These are phyloP conservation scores for Alternaria postmessia DNA, from an alignment of 2,329 filamentous ascomycete genomes.

Conservation along the genomic window DNA sequence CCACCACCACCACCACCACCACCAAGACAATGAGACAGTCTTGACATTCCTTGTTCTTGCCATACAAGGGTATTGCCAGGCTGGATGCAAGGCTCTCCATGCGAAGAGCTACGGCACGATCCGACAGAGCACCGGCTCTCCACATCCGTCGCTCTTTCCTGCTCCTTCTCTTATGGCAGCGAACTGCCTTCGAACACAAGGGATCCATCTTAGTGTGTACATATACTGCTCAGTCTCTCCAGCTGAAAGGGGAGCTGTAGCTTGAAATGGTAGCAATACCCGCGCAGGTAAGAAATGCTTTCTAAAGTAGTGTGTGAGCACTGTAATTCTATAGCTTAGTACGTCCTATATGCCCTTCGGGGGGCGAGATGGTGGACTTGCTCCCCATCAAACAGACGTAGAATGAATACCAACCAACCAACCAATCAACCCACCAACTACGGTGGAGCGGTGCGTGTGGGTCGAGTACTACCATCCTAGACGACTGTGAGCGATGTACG, in stretches of 20 bases:
- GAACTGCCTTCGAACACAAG: slow-evolving; percentile 4
- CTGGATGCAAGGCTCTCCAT: too few species aligned
- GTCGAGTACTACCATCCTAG: too few species aligned
- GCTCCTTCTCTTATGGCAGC: too few species aligned
- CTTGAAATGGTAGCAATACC: slow-evolving; percentile 10
- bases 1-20: neutral
- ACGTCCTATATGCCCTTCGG: slow-evolving; percentile 10
- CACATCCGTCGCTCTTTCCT: too few species aligned
- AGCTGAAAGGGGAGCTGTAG: slow-evolving; percentile 8
- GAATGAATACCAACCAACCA: slow-evolving; percentile 14
- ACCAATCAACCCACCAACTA: neutral
- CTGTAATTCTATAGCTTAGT: slow-evolving; percentile 11
- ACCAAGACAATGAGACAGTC: neutral
- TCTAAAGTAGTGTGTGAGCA: slow-evolving; percentile 7
- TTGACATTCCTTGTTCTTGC: neutral
- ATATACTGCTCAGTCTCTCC: neutral
- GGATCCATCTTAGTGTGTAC: slow-evolving; percentile 2
- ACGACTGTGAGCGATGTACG: too few species aligned
- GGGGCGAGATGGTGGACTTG: slow-evolving; percentile 8
- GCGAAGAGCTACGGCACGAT: too few species aligned
- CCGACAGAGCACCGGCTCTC: too few species aligned
- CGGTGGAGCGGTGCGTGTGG: too few species aligned
- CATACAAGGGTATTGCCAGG: too few species aligned
- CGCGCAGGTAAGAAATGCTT: slow-evolving; percentile 11
- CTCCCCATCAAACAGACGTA: neutral